Evolutionary conservation across 768 basidiomycete species (phyloP).

Genomic region (Amanita fuliginea): DNA sequence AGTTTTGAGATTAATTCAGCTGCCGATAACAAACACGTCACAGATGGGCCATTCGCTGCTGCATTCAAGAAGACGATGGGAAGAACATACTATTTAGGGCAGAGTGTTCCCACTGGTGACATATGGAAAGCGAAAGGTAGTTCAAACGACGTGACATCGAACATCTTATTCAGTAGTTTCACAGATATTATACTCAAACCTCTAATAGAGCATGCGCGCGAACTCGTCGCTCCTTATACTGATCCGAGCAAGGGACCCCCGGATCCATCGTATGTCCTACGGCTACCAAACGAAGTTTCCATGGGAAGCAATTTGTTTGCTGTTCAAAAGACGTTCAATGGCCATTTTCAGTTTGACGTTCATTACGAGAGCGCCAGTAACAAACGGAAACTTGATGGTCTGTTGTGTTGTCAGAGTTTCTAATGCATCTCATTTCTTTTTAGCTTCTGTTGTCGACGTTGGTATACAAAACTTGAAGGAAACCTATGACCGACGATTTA

Average conservation of each 20-base stretch:
- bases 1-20: slow-evolving; percentile 5
- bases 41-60: slow-evolving; percentile 42
- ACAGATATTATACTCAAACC: slow-evolving; percentile 55
- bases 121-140: slow-evolving; percentile 85
- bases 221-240: slow-evolving; percentile 42
- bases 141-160: not conserved
- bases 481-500: slow-evolving; percentile 59
- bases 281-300: slow-evolving; percentile 64
- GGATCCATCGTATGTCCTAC: slow-evolving; percentile 73
- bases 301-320: slow-evolving; percentile 74
- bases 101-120: slow-evolving; percentile 44
- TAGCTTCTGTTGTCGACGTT: slow-evolving; percentile 55
- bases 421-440: slow-evolving; percentile 1
- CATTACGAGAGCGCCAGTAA: slow-evolving; percentile 73
- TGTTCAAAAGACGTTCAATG: slow-evolving; percentile 79
- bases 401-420: slow-evolving; percentile 13
- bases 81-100: slow-evolving; percentile 62
- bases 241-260: slow-evolving; percentile 39
- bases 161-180: slow-evolving; percentile 3
- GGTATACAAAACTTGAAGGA: slow-evolving; percentile 58
- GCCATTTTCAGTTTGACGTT: slow-evolving; percentile 82
- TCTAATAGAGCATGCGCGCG: slow-evolving; percentile 46
- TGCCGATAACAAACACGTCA: slow-evolving; percentile 56
- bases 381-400: slow-evolving; percentile 55
- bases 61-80: slow-evolving; percentile 52